Evolutionary conservation across 495 filamentous ascomycete genomes (phyloP).

Genomic region (Tuber melanosporum): DNA sequence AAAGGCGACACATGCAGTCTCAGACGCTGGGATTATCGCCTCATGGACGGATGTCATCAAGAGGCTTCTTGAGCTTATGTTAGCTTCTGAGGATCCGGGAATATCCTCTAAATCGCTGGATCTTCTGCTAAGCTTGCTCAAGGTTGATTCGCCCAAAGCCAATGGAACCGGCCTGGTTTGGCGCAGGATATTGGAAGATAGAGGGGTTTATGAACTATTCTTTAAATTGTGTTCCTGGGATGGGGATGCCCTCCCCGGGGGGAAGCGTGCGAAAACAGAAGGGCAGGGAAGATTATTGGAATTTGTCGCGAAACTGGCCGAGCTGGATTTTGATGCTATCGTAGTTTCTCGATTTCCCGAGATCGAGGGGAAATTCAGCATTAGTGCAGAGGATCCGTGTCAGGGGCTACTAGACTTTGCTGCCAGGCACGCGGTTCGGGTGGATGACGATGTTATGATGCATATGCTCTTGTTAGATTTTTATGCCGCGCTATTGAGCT

Average conservation of each 20-base stretch:
- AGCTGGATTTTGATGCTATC: constrained; percentile 23
- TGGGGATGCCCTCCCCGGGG: constrained; percentile 22
- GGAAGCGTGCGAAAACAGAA: constrained; percentile 22
- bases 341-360: constrained; percentile 18
- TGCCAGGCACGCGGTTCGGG: constrained; percentile 20
- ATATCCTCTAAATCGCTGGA: constrained; percentile 22
- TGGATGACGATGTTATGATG: constrained; percentile 35
- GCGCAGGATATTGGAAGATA: constrained; percentile 28
- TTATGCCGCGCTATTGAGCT: constrained; percentile 23
- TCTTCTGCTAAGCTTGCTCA: constrained; percentile 22
- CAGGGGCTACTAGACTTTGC: constrained; percentile 31
- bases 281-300: constrained; percentile 30
- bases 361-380: constrained; percentile 25
- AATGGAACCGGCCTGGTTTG: constrained; percentile 29
- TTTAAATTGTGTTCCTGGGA: constrained; percentile 30
- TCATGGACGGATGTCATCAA: constrained; percentile 32
- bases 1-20: constrained; percentile 21
- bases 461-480: constrained; percentile 39
- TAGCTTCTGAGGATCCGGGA: constrained; percentile 19
- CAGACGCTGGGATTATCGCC: constrained; percentile 25
- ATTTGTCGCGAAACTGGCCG: constrained; percentile 24
- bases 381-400: constrained; percentile 2
- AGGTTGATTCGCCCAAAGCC: constrained; percentile 12
- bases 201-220: constrained; percentile 31
- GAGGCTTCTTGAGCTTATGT: constrained; percentile 24